Conservation (phyloP, 257 asterid genomes). For the Nicotiana undulata region DNA sequence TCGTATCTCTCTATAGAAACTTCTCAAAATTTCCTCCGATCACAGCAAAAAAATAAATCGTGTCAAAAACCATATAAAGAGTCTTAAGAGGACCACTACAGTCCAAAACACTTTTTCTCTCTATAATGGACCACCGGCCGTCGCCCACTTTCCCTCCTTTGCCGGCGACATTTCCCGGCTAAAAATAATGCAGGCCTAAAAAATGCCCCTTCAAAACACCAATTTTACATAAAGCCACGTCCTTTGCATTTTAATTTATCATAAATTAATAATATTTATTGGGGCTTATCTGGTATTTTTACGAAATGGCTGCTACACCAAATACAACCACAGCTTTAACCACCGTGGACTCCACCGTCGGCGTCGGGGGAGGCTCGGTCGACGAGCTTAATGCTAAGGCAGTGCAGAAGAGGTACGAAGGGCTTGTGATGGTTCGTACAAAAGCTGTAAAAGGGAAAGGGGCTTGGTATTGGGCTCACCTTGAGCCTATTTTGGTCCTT, state of each 20-base stretch:
- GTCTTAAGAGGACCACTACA: neutral
- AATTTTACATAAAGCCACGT: neutral
- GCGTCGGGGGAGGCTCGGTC: constrained; percentile 14
- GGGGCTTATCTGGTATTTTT: neutral
- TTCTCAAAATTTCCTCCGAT: neutral
- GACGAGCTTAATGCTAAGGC: constrained; percentile 76
- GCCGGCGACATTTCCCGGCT: constrained; percentile 22
- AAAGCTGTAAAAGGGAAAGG: constrained; percentile 96
- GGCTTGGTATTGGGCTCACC: constrained; percentile 99
- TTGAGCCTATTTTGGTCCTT: constrained; percentile 81
- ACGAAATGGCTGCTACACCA: constrained; percentile 49
- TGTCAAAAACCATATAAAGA: neutral
- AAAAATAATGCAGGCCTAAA: neutral
- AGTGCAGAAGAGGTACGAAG: constrained; percentile 80
- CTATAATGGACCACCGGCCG: constrained; percentile 32
- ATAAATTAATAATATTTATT: neutral
- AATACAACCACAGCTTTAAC: constrained; percentile 30
- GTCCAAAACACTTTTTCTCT: neutral
- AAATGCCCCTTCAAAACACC: neutral
- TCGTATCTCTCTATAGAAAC: neutral
- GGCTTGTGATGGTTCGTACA: constrained; percentile 70
- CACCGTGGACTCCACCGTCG: constrained; percentile 8
- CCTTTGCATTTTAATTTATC: neutral
- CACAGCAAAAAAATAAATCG: neutral
- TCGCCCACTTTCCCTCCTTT: constrained; percentile 2